Percentiles rank a stretch among this genome's conserved stretches.
These are phyloP conservation scores for Kwoniella botswanensis DNA, from an alignment of 768 basidiomycete species.

Conservation along the genomic window DNA sequence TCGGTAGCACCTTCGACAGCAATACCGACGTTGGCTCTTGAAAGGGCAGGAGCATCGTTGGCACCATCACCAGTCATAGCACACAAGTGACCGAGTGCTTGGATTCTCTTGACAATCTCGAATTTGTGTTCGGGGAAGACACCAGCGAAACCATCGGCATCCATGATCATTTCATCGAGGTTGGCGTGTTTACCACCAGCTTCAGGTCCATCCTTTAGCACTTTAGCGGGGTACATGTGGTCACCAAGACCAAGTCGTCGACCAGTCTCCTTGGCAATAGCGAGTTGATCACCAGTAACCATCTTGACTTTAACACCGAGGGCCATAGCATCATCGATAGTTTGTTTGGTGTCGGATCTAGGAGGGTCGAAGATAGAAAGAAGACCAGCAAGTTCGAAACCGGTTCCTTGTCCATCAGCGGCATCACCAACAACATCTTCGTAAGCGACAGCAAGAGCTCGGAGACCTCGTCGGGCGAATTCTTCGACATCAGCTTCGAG, in stretches of 20 bases:
- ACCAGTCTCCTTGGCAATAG: constrained; percentile 98
- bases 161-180: constrained; percentile 98
- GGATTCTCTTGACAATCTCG: constrained; percentile 98
- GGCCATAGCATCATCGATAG: constrained; percentile 92
- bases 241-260: constrained; percentile 97
- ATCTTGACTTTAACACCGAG: constrained; percentile 99
- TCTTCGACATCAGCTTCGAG: constrained; percentile 96
- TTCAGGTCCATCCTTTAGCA: constrained; percentile 94
- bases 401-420: constrained; percentile 85
- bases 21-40: constrained; percentile 98
- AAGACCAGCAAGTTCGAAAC: constrained; percentile 96
- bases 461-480: constrained; percentile 92
- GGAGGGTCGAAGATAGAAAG: constrained; percentile 98
- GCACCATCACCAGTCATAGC: constrained; percentile 99
- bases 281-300: constrained; percentile 99
- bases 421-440: constrained; percentile 89
- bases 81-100: constrained; percentile 91
- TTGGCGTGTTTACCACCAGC: constrained; percentile 80
- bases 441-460: constrained; percentile 93
- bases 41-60: constrained; percentile 96
- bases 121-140: constrained; percentile 99
- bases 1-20: constrained; percentile 99
- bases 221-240: constrained; percentile 99
- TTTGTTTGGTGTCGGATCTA: constrained; percentile 97
- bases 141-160: constrained; percentile 98